Conservation (phyloP, 2,329 filamentous ascomycete genomes). For the Pseudopithomyces chartarum region DNA sequence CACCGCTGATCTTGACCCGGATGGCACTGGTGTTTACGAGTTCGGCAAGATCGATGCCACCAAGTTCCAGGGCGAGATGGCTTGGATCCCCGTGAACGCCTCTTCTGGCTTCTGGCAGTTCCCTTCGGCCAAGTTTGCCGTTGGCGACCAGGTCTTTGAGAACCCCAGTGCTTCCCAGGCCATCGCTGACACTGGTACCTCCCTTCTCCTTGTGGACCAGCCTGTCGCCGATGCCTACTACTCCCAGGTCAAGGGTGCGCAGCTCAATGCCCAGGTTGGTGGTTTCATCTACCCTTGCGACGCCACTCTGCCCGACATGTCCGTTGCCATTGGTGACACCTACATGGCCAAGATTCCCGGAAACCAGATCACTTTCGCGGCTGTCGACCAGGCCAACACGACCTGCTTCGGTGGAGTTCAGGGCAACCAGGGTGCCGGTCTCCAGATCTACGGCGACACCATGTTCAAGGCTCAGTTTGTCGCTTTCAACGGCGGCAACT, state of each 20-base stretch:
- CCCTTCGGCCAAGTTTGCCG: slow-evolving; percentile 59
- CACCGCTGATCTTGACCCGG: slow-evolving; percentile 69
- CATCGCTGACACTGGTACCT: slow-evolving; percentile 63
- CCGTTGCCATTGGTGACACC: slow-evolving; percentile 61
- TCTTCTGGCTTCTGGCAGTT: slow-evolving; percentile 73
- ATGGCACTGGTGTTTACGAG: slow-evolving; percentile 68
- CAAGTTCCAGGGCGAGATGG: slow-evolving; percentile 67
- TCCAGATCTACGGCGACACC: slow-evolving; percentile 68
- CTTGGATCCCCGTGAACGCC: slow-evolving; percentile 66
- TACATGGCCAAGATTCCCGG: slow-evolving; percentile 64
- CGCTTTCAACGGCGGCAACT: slow-evolving; percentile 61
- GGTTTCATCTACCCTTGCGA: slow-evolving; percentile 53
- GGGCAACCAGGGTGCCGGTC: slow-evolving; percentile 55
- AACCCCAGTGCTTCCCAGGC: slow-evolving; percentile 55
- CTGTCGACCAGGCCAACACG: slow-evolving; percentile 47
- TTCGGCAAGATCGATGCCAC: slow-evolving; percentile 71
- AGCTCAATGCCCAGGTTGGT: slow-evolving; percentile 43
- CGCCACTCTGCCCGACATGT: slow-evolving; percentile 49
- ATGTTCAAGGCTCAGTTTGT: slow-evolving; percentile 66
- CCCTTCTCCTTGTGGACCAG: slow-evolving; percentile 64
- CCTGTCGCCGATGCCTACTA: slow-evolving; percentile 56
- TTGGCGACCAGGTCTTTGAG: slow-evolving; percentile 60
- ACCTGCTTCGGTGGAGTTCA: slow-evolving; percentile 73
- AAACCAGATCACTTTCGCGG: slow-evolving; percentile 46
- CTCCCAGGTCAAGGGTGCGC: slow-evolving; percentile 45